Conservation (phyloP, 176 grass and related monocot genomes). For the Areca catechu region DNA sequence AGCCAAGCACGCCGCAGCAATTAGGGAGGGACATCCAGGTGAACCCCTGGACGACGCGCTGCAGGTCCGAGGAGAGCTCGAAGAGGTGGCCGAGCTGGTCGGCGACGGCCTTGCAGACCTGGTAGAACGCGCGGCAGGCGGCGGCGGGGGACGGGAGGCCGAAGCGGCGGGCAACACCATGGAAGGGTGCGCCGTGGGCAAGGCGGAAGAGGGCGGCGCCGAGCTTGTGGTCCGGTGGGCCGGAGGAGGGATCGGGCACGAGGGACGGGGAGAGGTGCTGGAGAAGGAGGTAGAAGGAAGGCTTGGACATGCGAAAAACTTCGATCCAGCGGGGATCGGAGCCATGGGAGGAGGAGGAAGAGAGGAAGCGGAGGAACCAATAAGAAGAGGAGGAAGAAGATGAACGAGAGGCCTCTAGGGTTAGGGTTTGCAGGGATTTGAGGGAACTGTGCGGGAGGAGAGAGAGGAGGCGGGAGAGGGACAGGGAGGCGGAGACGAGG, state of each 20-base stretch:
- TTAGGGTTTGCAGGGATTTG: conserved; percentile 26
- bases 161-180: conserved; percentile 64
- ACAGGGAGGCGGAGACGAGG: conserved; percentile 36
- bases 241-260: conserved; percentile 21
- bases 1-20: conserved; percentile 76
- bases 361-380: conserved; percentile 75
- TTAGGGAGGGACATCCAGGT: conserved; percentile 53
- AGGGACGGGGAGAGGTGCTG: conserved; percentile 45
- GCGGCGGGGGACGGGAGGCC: conserved; percentile 41
- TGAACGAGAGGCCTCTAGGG: conserved; percentile 28
- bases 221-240: conserved; percentile 65
- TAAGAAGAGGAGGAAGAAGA: conserved; percentile 32
- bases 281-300: conserved; percentile 62
- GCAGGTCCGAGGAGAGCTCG: conserved; percentile 53
- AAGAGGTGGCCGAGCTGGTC: conserved; percentile 48
- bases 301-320: conserved; percentile 62
- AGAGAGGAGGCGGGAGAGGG: conserved; percentile 32
- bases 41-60: conserved; percentile 64
- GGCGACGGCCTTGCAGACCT: conserved; percentile 68
- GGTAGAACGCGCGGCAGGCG: conserved; percentile 74
- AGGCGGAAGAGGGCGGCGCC: conserved; percentile 79
- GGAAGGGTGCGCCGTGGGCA: conserved; percentile 51
- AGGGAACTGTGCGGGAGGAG: conserved; percentile 31
- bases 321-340: conserved; percentile 38
- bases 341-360: conserved; percentile 25